Evolutionary conservation across 139 green algal species (phyloP), one percentile per base, ranked within the genome.

Genomic region (Prasinococcaceae sp.): DNA sequence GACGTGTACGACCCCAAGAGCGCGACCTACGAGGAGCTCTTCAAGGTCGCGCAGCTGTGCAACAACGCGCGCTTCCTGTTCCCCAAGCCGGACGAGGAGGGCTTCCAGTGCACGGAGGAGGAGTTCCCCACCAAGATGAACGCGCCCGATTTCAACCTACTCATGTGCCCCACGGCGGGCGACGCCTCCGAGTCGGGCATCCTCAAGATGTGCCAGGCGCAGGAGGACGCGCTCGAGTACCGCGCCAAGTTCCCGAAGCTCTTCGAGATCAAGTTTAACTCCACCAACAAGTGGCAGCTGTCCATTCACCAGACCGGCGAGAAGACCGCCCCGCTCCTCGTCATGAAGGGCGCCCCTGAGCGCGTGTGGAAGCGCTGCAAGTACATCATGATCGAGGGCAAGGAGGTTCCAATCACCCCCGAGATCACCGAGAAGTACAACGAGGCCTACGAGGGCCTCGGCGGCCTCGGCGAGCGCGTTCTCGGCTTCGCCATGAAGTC

Each of bases 211-310:
- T 54, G 84, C 25, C 66, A 88, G 61, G 41, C 80, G 48, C 44
- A 89, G n/a, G 30, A 63, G 0, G 54, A 80, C 41, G 61, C 78
- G 9, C 52, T 67, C 17, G 72, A 70, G 25, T 71, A 71, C 39
- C 53, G 83, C 30, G 9, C 6, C 0, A 43, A 45, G 16, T 74
- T 71, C 63, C 75, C 78, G 30, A 89, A 82, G 60, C 19, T 93
- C 3, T 89, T 89, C 53, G 84, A 93, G 43, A 92, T 74, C 63
- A 74, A 74, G 63, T 93, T 93, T 72, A 93, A 93, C 65, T 81
- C 67, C 26, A 76, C 70, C 33, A 93, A 92, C 72, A 93, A 93
- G 67, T 92, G 84, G 76, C 70, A 79, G 57, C 55, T 92, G 33
- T 78, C 72, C 12, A 82, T 90, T 47, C 63, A 73, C 61, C 33